These are phyloP conservation scores for Verticillium alfalfae DNA, from an alignment of 2,329 filamentous ascomycete genomes.

Conservation along the genomic window DNA sequence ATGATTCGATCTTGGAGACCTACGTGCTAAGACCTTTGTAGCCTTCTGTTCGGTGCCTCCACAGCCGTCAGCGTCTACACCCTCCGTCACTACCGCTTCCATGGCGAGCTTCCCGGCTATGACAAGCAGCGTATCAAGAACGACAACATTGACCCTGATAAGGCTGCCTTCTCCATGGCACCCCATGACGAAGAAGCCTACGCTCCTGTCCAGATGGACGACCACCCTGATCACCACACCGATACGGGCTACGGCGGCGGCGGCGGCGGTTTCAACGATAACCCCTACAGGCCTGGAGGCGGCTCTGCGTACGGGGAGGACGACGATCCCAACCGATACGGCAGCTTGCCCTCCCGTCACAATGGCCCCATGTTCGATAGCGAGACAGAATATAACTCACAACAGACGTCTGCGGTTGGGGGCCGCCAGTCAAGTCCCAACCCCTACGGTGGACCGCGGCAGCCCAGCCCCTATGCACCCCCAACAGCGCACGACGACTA, in stretches of 20 bases:
- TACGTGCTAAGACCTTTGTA: conserved; percentile 21
- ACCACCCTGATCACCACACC: conserved; percentile 39
- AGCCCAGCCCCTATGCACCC: conserved; percentile 25
- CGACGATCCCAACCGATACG: conserved; percentile 33
- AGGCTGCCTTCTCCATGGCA: conserved; percentile 63
- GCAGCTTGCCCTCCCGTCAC: conserved; percentile 26
- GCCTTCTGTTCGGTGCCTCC: conserved; percentile 49
- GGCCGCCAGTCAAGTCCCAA: conserved; percentile 18
- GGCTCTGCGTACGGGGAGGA: conserved; percentile 20
- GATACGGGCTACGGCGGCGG: conserved; percentile 24
- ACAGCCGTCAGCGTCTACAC: conserved; percentile 55
- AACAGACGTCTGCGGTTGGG: conserved; percentile 23
- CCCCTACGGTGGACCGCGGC: conserved; percentile 7
- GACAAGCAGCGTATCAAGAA: conserved; percentile 38
- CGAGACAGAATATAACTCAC: conserved; percentile 41
- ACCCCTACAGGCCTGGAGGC: conserved; percentile 24
- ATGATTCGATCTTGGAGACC: background rate
- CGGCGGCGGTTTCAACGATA: conserved; percentile 26
- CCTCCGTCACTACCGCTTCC: conserved; percentile 55
- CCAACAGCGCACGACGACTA: conserved; percentile 33
- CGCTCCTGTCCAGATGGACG: conserved; percentile 53
- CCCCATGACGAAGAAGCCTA: conserved; percentile 64
- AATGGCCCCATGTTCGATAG: conserved; percentile 40
- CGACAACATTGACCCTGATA: conserved; percentile 61
- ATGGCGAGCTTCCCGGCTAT: conserved; percentile 58